Conservation (phyloP, 192 early-diverging fungal species). For the Pilobolus umbonatus region DNA sequence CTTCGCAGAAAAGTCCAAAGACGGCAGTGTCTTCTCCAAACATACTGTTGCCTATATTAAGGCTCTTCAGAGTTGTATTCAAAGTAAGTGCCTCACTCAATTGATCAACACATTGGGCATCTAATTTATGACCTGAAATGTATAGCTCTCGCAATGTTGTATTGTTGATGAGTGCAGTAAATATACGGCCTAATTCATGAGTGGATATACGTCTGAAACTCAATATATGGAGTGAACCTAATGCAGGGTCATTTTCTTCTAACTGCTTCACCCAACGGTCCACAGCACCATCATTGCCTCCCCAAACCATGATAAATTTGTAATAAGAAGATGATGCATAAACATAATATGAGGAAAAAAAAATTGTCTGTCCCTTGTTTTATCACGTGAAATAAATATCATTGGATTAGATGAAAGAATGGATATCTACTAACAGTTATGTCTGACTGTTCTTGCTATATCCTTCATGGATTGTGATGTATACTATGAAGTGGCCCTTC, state of each 20-base stretch:
- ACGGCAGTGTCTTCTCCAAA: conserved; percentile 30
- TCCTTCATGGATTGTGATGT: too few relatives aligned
- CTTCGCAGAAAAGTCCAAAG: conserved; percentile 35
- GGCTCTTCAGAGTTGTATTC: conserved; percentile 38
- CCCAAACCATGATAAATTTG: conserved; percentile 47
- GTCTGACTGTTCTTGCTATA: too few relatives aligned
- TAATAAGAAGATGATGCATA: too few relatives aligned
- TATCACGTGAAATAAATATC: too few relatives aligned
- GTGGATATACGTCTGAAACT: conserved; percentile 43
- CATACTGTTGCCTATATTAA: conserved; percentile 39
- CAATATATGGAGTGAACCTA: conserved; percentile 49
- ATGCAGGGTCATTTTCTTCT: conserved; percentile 37
- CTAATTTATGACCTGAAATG: conserved; percentile 46
- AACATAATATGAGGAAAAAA: too few relatives aligned
- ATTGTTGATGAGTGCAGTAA: conserved; percentile 38
- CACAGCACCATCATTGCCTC: conserved; percentile 40
- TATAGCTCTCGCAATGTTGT: conserved; percentile 44
- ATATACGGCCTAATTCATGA: conserved; percentile 39
- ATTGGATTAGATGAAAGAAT: too few relatives aligned
- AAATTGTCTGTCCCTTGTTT: too few relatives aligned
- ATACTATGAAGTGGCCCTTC: too few relatives aligned
- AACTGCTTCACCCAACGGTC: conserved; percentile 49
- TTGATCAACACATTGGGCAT: conserved; percentile 26
- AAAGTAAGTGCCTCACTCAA: conserved; percentile 32
- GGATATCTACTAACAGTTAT: too few relatives aligned